Base-by-base conservation (phyloP, 257 asterid species). In the Haberlea rhodopensis region DNA sequence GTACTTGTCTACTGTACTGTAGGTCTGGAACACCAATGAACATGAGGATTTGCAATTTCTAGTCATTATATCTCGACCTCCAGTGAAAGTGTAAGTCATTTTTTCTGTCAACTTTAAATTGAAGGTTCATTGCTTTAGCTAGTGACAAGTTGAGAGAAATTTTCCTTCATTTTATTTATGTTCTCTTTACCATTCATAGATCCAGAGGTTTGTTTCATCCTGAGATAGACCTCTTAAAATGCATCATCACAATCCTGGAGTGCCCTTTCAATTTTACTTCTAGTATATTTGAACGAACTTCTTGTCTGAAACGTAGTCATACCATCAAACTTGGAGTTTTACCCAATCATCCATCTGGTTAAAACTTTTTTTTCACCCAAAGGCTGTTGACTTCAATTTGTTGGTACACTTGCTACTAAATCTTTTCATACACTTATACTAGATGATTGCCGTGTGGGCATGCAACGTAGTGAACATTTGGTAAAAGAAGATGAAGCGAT, bases 1-100 rank as follows among this genome's bases (percentile, higher is more conserved):
- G 5, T 70, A 60, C 20, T 6, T 63, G 27, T 73, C 54, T 79
- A 40, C 63, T 65, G 28, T 68, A 57, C 21, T 28, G 19, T 82
- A 92, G 97, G 76, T 92, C 40, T 76, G 87, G 88, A 89, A 87
- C 82, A 89, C 95, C 2, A 72, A 85, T 23, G 76, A 73, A 28
- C 57, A 72, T 2, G 94, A 89, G 65, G 96, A 89, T 81, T 63
- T 92, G 77, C 97, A 92, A 71, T 61, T 81, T 65, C 76, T 89
- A 63, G 94, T 87, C 67, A 67, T 84, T 29, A 82, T 92, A 73
- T 89, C 98, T 62, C 89, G 97, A 26, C 98, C 98, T 0, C 97
- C 98, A 2, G 73, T 78, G 60, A 92, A 92, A 85, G 92, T 81
- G 98, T 92, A 74, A 89, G 96, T 71, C 46, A 20, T 25, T 22